A percentile compares a stretch with the other conserved stretches of the same genome.
Evolutionary conservation across 2,329 filamentous ascomycete genomes (phyloP).

Genomic region (Beauveria rudraprayagi): DNA sequence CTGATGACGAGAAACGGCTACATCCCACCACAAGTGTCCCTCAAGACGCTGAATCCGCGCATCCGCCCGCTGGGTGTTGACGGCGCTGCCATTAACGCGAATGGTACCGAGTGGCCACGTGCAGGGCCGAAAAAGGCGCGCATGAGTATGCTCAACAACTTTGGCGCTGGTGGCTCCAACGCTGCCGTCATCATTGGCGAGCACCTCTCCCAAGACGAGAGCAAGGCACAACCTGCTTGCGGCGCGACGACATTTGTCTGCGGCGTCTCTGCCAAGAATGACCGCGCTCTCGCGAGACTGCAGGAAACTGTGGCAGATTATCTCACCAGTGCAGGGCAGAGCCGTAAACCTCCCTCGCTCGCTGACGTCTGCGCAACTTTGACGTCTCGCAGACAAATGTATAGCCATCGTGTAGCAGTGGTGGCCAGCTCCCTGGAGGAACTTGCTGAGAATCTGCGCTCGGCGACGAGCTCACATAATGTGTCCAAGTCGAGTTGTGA

Average conservation of each 20-base stretch:
- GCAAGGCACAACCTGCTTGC: background rate
- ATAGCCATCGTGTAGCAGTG: background rate
- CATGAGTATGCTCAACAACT: constrained; percentile 24
- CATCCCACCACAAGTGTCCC: constrained; percentile 18
- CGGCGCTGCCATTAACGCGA: background rate
- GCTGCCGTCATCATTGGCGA: constrained; percentile 18
- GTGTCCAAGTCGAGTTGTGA: background rate
- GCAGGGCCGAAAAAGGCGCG: constrained; percentile 15
- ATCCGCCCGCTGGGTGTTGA: background rate
- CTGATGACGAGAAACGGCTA: constrained; percentile 18
- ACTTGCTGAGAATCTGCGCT: background rate
- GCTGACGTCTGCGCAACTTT: background rate
- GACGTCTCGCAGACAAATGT: background rate
- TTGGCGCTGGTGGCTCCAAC: constrained; percentile 24
- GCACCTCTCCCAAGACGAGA: background rate
- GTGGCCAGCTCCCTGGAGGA: background rate
- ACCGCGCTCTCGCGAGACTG: background rate
- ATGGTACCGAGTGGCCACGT: background rate
- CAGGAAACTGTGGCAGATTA: background rate
- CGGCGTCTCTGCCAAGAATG: background rate
- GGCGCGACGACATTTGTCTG: background rate
- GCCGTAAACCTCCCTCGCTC: background rate
- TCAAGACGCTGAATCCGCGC: constrained; percentile 21
- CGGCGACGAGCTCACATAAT: background rate
- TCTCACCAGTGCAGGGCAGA: background rate